Evolutionary conservation across 139 green algal genomes (phyloP).

Genomic region (Prasinococcaceae sp.): DNA sequence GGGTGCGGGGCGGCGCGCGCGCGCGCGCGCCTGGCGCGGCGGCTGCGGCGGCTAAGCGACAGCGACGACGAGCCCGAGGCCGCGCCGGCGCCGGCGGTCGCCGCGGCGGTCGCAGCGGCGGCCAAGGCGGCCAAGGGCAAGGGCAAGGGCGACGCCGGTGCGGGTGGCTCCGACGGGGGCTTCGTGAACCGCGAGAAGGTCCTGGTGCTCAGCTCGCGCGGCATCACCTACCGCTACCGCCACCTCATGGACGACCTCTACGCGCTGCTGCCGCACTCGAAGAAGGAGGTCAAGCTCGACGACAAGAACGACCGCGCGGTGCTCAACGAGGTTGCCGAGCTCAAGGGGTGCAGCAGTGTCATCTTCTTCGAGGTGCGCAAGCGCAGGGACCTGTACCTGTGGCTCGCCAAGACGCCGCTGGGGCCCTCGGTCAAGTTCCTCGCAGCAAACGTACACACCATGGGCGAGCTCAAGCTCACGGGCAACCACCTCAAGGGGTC

Average conservation of each 20-base stretch:
- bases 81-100: no score
- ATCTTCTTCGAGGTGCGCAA: constrained; percentile 96
- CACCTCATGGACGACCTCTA: constrained; percentile 88
- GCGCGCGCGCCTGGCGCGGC: no score
- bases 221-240: constrained; percentile 68
- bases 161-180: no score
- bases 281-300: constrained; percentile 93
- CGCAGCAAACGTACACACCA: constrained; percentile 89
- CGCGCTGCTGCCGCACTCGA: constrained; percentile 78
- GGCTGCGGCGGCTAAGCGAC: no score
- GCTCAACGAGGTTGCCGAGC: constrained; percentile 89
- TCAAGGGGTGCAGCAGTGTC: constrained; percentile 73
- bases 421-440: constrained; percentile 93
- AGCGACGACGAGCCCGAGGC: no score
- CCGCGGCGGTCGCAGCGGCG: no score
- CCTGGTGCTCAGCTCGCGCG: constrained; percentile 60
- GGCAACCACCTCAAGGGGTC: constrained; percentile 95
- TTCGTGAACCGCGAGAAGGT: constrained; percentile 81
- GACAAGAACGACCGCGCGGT: constrained; percentile 60
- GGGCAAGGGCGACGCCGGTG: no score
- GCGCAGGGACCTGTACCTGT: constrained; percentile 91
- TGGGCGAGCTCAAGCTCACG: constrained; percentile 91
- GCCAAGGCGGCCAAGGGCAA: no score
- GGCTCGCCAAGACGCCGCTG: constrained; percentile 72
- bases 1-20: no score